Evolutionary conservation across 352 stramenopile species (phyloP).

Genomic region (Phytopythium montanum): DNA sequence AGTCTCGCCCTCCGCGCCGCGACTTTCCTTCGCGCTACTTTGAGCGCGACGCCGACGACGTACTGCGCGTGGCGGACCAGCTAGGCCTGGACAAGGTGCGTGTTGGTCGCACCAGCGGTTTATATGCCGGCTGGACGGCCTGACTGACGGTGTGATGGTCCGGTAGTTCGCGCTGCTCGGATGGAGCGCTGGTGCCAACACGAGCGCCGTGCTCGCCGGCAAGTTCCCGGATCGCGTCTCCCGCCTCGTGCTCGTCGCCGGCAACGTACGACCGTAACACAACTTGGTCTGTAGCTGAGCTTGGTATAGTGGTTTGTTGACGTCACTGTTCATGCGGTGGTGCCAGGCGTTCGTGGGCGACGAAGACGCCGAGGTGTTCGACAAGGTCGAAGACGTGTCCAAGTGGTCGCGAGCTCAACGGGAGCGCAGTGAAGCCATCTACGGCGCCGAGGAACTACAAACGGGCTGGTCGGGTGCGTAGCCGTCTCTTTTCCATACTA

Average conservation of each 20-base stretch:
- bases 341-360: slow-evolving; percentile 66
- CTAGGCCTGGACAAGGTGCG: slow-evolving; percentile 53
- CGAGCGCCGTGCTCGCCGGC: slow-evolving; percentile 60
- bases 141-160: no score
- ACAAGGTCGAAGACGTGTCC: slow-evolving; percentile 39
- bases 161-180: slow-evolving; percentile 62
- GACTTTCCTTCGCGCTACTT: slow-evolving; percentile 57
- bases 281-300: no score
- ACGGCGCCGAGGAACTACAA: slow-evolving; percentile 47
- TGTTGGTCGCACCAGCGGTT: no score
- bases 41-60: slow-evolving; percentile 70
- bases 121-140: no score
- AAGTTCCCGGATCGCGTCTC: slow-evolving; percentile 64
- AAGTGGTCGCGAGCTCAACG: slow-evolving; percentile 52
- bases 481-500: no score
- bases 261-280: slow-evolving; percentile 46
- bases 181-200: slow-evolving; percentile 75
- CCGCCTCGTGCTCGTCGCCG: slow-evolving; percentile 72
- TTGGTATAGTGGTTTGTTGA: no score
- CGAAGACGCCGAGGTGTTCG: slow-evolving; percentile 64
- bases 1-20: slow-evolving; percentile 34
- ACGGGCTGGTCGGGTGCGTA: slow-evolving; percentile 43
- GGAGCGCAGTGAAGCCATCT: slow-evolving; percentile 47
- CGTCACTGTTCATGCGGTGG: no score
- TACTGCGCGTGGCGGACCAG: slow-evolving; percentile 49